Percentiles rank a stretch among this genome's conserved stretches.
Conservation (phyloP, 1,139 yeast species). For the Yamadazyma sp. region DNA sequence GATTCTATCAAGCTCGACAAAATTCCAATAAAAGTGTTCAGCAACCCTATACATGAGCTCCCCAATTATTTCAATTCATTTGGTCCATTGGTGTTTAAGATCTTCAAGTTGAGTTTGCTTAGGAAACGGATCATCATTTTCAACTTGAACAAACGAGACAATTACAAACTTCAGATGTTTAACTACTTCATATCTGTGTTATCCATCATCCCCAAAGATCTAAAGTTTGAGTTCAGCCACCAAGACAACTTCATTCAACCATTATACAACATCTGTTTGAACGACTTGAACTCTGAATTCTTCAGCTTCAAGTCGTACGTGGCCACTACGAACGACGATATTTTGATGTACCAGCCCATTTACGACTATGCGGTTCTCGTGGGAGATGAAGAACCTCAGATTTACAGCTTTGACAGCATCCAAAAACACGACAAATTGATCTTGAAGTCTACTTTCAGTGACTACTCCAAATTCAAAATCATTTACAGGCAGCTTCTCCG, state of each 20-base stretch:
- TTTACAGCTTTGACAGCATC: slow-evolving; percentile 14
- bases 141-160: slow-evolving; percentile 34
- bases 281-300: slow-evolving; percentile 41
- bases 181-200: slow-evolving; percentile 37
- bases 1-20: slow-evolving; percentile 18
- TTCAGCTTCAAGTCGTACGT: slow-evolving; percentile 16
- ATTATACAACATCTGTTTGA: slow-evolving; percentile 64
- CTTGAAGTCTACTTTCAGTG: slow-evolving; percentile 34
- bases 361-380: slow-evolving; percentile 52
- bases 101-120: slow-evolving; percentile 69
- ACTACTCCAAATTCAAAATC: slow-evolving; percentile 37
- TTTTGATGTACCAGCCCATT: slow-evolving; percentile 56
- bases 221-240: slow-evolving; percentile 15
- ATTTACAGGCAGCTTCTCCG: slow-evolving; percentile 30
- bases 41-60: slow-evolving; percentile 23
- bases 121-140: slow-evolving; percentile 63
- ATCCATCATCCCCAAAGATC: slow-evolving; percentile 37
- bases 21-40: slow-evolving; percentile 6
- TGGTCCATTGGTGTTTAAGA: slow-evolving; percentile 72
- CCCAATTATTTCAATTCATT: slow-evolving; percentile 48
- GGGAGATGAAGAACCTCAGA: slow-evolving; percentile 20
- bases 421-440: slow-evolving; percentile 10
- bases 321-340: slow-evolving; percentile 73
- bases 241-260: slow-evolving; percentile 38
- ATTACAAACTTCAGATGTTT: slow-evolving; percentile 28